A percentile compares a stretch with the other conserved stretches of the same genome.
These are phyloP conservation scores for Massarina eburnea DNA, from an alignment of 2,329 filamentous ascomycete genomes.

Conservation along the genomic window DNA sequence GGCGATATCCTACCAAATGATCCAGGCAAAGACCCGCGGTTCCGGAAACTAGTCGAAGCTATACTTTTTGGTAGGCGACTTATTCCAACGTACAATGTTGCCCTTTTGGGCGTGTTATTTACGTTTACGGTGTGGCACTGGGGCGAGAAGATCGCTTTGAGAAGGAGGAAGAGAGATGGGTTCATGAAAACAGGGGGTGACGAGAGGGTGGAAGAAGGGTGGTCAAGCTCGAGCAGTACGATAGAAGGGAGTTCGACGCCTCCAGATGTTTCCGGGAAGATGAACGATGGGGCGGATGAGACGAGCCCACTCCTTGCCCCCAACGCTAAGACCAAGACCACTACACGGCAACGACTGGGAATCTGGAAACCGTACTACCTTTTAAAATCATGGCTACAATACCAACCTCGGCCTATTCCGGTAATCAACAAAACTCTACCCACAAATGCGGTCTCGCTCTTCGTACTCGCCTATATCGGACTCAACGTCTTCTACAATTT, in stretches of 20 bases:
- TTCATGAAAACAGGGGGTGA: constrained; percentile 1
- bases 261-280: constrained; percentile 23
- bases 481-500: constrained; percentile 62
- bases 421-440: constrained; percentile 60
- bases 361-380: constrained; percentile 24
- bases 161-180: constrained; percentile 12
- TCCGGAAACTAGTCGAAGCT: constrained; percentile 39
- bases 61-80: constrained; percentile 44
- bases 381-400: constrained; percentile 47
- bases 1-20: constrained; percentile 28
- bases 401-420: constrained; percentile 60
- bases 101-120: constrained; percentile 40
- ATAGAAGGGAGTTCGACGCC: constrained; percentile 40
- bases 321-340: not conserved
- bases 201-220: constrained; percentile 19
- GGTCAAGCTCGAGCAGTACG: constrained; percentile 45
- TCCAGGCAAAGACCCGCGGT: constrained; percentile 39
- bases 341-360: constrained; percentile 4
- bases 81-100: constrained; percentile 44
- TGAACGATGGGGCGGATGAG: constrained; percentile 26
- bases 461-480: constrained; percentile 54
- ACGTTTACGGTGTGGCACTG: constrained; percentile 43
- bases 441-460: constrained; percentile 57
- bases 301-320: constrained; percentile 35
- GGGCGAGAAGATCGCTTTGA: constrained; percentile 28